Evolutionary conservation across 805 yeast species (phyloP).

Genomic region (Saturnispora gosingensis): DNA sequence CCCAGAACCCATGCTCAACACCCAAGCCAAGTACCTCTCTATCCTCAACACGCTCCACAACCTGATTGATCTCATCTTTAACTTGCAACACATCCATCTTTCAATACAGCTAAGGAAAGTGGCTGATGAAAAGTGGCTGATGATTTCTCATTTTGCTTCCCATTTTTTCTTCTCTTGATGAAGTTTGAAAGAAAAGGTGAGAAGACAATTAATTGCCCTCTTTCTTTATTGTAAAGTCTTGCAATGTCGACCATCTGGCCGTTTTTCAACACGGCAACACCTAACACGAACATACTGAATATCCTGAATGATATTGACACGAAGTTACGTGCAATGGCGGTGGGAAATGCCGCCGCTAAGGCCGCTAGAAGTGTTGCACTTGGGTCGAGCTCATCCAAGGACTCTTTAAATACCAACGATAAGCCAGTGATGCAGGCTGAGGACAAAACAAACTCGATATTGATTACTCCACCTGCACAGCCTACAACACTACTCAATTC

Average conservation of each 20-base stretch:
- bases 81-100: not conserved
- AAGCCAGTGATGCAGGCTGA: not conserved
- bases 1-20: not conserved
- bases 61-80: not conserved
- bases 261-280: slow-evolving; percentile 29
- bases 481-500: not conserved
- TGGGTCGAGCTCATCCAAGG: not conserved
- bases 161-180: not conserved
- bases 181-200: not conserved
- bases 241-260: slow-evolving; percentile 33
- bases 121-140: slow-evolving; percentile 2
- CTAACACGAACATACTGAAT: slow-evolving; percentile 30
- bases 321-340: slow-evolving; percentile 21
- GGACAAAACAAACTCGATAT: slow-evolving; percentile 2
- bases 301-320: slow-evolving; percentile 30
- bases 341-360: slow-evolving; percentile 9
- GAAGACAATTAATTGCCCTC: not conserved
- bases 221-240: not conserved
- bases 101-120: not conserved
- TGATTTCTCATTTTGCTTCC: not conserved
- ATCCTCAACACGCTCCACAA: not conserved
- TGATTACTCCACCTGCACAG: slow-evolving; percentile 1
- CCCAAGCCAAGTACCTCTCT: slow-evolving; percentile 3
- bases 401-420: not conserved
- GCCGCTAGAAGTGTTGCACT: not conserved